A percentile compares a stretch with the other conserved stretches of the same genome.
phyloP scores from a whole-genome alignment of 257 asterid genomes.

The Plantago elongata region DNA sequence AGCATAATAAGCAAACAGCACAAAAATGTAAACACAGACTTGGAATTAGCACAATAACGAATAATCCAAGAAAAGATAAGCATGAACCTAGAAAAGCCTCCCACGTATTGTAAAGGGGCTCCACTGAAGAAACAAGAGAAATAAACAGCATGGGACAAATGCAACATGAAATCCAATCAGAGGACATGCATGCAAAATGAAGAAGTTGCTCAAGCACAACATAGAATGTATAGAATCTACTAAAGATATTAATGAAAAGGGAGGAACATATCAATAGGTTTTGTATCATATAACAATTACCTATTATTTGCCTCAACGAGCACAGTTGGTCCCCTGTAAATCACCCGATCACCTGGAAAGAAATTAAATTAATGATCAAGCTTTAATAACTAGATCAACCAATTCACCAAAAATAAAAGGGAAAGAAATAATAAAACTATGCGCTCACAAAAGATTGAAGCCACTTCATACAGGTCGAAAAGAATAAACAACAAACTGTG shows the following conservation, averaged over 20 bases:
- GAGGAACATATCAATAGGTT: neutral
- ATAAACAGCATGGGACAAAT: constrained; percentile 11
- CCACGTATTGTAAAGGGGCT: constrained; percentile 13
- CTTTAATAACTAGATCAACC: constrained; percentile 8
- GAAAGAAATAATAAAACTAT: neutral
- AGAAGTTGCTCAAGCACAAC: constrained; percentile 15
- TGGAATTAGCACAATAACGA: no score
- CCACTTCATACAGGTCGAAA: neutral
- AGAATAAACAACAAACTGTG: neutral
- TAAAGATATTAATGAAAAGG: neutral
- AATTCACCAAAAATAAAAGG: neutral
- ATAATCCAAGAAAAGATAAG: constrained; percentile 8
- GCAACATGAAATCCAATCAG: neutral
- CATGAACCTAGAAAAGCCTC: neutral
- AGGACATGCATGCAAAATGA: constrained; percentile 1
- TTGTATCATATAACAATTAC: constrained; percentile 33
- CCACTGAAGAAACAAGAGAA: constrained; percentile 7
- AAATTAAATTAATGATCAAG: constrained; percentile 17
- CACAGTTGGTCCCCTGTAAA: constrained; percentile 71
- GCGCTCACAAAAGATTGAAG: neutral
- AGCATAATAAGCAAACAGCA: constrained; percentile 6
- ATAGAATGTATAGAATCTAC: neutral
- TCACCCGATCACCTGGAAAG: constrained; percentile 86
- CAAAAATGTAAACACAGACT: neutral
- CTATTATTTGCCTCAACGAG: constrained; percentile 60